Base-by-base conservation (phyloP, 2,329 filamentous ascomycete genomes). In the Balansia obtecta region DNA sequence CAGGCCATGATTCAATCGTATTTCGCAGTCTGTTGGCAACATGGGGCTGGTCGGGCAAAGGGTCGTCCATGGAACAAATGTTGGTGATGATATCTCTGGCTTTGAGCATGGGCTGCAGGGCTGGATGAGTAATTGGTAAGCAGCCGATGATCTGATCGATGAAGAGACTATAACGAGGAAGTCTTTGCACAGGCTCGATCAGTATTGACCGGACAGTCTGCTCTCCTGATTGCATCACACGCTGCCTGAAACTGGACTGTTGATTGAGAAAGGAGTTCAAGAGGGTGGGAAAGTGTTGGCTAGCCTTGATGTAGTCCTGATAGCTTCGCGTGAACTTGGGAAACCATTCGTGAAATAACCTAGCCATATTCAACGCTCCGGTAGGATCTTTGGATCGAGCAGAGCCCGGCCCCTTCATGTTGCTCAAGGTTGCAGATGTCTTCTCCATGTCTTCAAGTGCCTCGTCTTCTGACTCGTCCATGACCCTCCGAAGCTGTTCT, bases 101-200 rank as follows among this genome's bases (percentile, higher is more conserved):
- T 63, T 88, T 90, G 41, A 96, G 77, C 68, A 98, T 83, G 2
- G 78, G 76, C 57, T 86, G 84, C 49, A 95, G 75, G 0, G 90
- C 90, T 2, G 89, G 87, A 63, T 97, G 90, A 9, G 86, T 82
- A 47, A 90, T 80, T 4, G 91, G 90, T 16, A 97, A 76, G 53
- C 86, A 89, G 56, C 84, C 82, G 45, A 93, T 80, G 61, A 98
- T 96, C 61, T 94, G 90, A 69, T 98, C 93, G 59, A 98, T 97
- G 62, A 97, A 85, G 37, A 98, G 74, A 61, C 88, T 96, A 69
- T 98, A 98, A 27, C 93, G 84, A 27, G 93, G 93, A 48, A 98
- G 76, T 48, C 93, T 79, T 66, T 98, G 93, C 0, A 98, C 90
- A 2, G 93, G 93, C 67, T 98, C 93, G 64, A 98, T 98, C 50